Percentiles rank a stretch among this genome's conserved stretches.
Evolutionary conservation across 1,139 yeast species (phyloP).

Genomic region (Taphrina deformans): DNA sequence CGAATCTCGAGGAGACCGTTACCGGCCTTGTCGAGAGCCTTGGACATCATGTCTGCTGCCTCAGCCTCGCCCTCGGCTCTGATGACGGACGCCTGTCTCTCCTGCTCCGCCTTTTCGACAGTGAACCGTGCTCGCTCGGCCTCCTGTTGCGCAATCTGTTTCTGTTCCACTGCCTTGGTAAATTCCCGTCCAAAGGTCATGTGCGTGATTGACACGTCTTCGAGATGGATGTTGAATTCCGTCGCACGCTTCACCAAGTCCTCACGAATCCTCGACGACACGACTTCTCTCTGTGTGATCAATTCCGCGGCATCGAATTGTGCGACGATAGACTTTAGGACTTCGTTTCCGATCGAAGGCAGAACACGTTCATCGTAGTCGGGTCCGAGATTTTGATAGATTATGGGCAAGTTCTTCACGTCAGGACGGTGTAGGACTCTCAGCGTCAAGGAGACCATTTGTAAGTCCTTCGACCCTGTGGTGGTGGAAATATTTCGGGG

Average conservation of each 20-base stretch:
- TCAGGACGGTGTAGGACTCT: conserved; percentile 95
- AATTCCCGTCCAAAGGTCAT: conserved; percentile 96
- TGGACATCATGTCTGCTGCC: conserved; percentile 92
- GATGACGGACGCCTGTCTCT: conserved; percentile 88
- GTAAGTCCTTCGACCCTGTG: conserved; percentile 96
- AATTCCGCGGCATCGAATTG: conserved; percentile 98
- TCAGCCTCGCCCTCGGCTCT: conserved; percentile 99
- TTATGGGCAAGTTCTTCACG: conserved; percentile 72
- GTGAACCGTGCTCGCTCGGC: conserved; percentile 95
- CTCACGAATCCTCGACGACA: conserved; percentile 81
- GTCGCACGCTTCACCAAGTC: conserved; percentile 81
- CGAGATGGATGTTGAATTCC: conserved; percentile 87
- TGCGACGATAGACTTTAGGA: conserved; percentile 90
- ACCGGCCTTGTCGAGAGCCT: conserved; percentile 91
- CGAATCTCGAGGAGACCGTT: conserved; percentile 93
- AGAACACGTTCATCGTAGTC: conserved; percentile 97
- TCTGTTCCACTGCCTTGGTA: conserved; percentile 97
- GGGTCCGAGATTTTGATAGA: conserved; percentile 84
- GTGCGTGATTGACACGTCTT: conserved; percentile 97
- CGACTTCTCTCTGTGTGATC: conserved; percentile 95
- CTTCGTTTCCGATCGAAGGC: conserved; percentile 97
- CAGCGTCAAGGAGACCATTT: conserved; percentile 88
- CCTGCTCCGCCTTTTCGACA: conserved; percentile 97
- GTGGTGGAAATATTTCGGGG: conserved; percentile 93
- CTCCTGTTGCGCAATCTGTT: conserved; percentile 98